Evolutionary conservation across 371 early-diverging fungal genomes (phyloP).

Genomic region (Lichtheimia corymbifera): DNA sequence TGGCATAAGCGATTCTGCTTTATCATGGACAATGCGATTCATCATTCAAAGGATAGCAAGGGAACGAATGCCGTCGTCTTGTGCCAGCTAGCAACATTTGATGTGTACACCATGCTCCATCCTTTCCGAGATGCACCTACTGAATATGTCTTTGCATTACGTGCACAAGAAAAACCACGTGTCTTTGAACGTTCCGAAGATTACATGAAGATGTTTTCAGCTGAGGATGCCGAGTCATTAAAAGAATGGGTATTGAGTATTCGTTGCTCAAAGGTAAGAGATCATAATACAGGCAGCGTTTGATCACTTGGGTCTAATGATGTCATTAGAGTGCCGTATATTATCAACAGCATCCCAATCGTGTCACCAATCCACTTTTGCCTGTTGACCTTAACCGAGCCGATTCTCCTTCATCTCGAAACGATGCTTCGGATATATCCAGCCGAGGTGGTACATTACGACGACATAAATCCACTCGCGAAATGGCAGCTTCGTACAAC

Average conservation of each 20-base stretch:
- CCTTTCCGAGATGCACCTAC: slow-evolving; percentile 71
- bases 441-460: slow-evolving; percentile 18
- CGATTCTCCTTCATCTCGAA: neutral
- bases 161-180: slow-evolving; percentile 73
- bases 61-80: slow-evolving; percentile 59
- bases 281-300: neutral
- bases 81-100: slow-evolving; percentile 72
- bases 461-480: slow-evolving; percentile 41
- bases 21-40: slow-evolving; percentile 64
- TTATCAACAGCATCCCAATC: slow-evolving; percentile 35
- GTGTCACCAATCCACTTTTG: slow-evolving; percentile 38
- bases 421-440: neutral
- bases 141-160: slow-evolving; percentile 79
- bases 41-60: slow-evolving; percentile 73
- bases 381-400: slow-evolving; percentile 16
- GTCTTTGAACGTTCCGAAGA: slow-evolving; percentile 85
- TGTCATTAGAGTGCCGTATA: slow-evolving; percentile 32
- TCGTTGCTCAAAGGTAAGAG: slow-evolving; percentile 70
- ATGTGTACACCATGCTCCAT: slow-evolving; percentile 72
- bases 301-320: neutral
- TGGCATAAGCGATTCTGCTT: slow-evolving; percentile 76
- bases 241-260: slow-evolving; percentile 87
- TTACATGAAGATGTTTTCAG: slow-evolving; percentile 80
- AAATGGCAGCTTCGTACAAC: slow-evolving; percentile 10
- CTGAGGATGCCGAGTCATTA: slow-evolving; percentile 70